A percentile compares a stretch with the other conserved stretches of the same genome.
These are phyloP conservation scores for Beauveria sp. DNA, from an alignment of 2,329 filamentous ascomycete species.

Conservation along the genomic window DNA sequence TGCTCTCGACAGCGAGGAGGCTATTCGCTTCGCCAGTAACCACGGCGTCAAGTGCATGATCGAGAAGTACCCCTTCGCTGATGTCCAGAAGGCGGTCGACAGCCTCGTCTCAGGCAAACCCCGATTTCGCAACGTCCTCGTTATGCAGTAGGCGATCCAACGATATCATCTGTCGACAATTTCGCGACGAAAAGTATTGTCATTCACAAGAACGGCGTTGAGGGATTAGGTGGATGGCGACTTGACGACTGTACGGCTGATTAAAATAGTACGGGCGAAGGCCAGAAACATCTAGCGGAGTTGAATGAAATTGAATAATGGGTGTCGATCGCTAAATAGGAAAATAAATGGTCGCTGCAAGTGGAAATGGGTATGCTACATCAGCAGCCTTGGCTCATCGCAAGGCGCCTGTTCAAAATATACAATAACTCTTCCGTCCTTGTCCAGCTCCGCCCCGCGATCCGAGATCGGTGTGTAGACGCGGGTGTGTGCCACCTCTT, in stretches of 20 bases:
- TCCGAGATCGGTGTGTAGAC: conserved; percentile 74
- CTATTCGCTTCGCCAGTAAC: conserved; percentile 54
- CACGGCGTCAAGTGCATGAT: conserved; percentile 58
- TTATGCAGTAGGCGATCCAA: conserved; percentile 25
- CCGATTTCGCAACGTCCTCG: conserved; percentile 37
- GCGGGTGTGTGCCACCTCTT: conserved; percentile 67
- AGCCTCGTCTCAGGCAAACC: conserved; percentile 33
- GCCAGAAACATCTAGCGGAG: neutral
- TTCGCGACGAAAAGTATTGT: neutral
- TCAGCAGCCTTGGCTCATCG: conserved; percentile 24
- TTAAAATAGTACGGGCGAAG: neutral
- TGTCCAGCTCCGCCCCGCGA: conserved; percentile 25
- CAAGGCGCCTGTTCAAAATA: conserved; percentile 33
- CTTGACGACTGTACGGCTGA: neutral
- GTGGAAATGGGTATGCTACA: conserved; percentile 32
- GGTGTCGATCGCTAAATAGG: neutral
- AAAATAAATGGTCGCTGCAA: neutral
- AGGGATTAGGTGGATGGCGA: neutral
- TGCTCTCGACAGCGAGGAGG: conserved; percentile 55
- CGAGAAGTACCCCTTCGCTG: conserved; percentile 53
- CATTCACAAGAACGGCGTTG: neutral
- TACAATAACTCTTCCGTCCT: conserved; percentile 27
- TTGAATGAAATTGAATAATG: neutral
- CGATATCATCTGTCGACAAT: neutral
- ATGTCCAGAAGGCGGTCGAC: conserved; percentile 39